These are phyloP conservation scores for Piedraia hortae DNA, from an alignment of 2,329 filamentous ascomycete species.

Conservation along the genomic window DNA sequence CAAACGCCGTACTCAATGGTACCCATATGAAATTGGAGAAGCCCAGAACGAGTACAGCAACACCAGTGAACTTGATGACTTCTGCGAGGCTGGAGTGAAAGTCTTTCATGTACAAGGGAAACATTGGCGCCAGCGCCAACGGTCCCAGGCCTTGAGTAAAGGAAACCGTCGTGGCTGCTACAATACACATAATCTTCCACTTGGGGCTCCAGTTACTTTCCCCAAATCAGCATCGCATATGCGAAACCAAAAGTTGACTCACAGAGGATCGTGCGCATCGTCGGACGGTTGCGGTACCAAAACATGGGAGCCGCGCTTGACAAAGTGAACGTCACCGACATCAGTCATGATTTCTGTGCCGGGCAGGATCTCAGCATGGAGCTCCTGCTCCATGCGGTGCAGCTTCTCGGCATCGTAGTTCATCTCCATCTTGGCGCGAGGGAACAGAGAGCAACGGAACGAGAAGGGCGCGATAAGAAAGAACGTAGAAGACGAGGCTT, in stretches of 20 bases:
- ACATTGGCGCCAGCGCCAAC: conserved; percentile 29
- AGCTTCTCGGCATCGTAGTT: conserved; percentile 21
- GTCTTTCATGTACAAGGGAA: conserved; percentile 25
- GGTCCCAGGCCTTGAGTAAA: conserved; percentile 29
- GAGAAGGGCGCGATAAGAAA: no score
- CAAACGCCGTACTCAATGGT: conserved; percentile 26
- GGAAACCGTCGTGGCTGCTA: conserved; percentile 18
- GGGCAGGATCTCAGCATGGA: conserved; percentile 26
- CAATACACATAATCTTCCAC: conserved; percentile 24
- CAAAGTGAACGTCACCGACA: conserved; percentile 34
- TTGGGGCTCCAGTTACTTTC: conserved; percentile 20
- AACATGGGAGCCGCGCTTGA: conserved; percentile 24
- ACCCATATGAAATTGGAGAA: conserved; percentile 35
- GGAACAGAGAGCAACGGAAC: no score
- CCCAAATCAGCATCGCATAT: conserved; percentile 1
- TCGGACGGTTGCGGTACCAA: conserved; percentile 25
- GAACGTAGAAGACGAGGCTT: no score
- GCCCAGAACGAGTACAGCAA: conserved; percentile 24
- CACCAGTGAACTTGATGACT: conserved; percentile 26
- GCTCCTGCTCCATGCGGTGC: conserved; percentile 22
- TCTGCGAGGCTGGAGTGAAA: conserved; percentile 18
- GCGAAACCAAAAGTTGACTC: no score
- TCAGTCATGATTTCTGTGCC: conserved; percentile 34
- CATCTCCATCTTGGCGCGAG: conserved; percentile 18
- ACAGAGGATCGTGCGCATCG: conserved; percentile 18